phyloP scores from a whole-genome alignment of 768 basidiomycete species.

The Thelephora ganbajun region DNA sequence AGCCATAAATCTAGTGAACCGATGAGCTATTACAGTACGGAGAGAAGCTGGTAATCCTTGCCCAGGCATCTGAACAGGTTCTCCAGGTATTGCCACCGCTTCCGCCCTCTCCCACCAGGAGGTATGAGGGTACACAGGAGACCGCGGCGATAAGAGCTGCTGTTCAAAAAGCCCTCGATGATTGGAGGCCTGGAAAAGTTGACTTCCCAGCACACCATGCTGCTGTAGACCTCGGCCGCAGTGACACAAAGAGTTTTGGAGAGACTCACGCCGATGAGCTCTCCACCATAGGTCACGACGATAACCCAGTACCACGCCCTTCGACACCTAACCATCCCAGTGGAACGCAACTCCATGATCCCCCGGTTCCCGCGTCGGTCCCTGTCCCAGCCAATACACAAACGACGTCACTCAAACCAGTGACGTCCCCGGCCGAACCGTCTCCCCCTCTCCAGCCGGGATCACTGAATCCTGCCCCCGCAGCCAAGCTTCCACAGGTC shows the following conservation, averaged over 20 bases:
- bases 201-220: conserved; percentile 30
- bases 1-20: conserved; percentile 2
- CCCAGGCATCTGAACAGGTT: conserved; percentile 56
- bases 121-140: conserved; percentile 46
- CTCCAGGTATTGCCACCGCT: conserved; percentile 47
- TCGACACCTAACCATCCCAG: conserved; percentile 21
- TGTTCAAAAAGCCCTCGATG: conserved; percentile 66
- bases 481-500: conserved; percentile 18
- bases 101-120: conserved; percentile 41
- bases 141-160: conserved; percentile 63
- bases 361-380: conserved; percentile 6
- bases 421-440: neutral
- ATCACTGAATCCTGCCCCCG: conserved; percentile 16
- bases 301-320: conserved; percentile 23
- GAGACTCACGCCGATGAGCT: conserved; percentile 73
- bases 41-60: conserved; percentile 63
- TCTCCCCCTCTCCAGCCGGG: conserved; percentile 18
- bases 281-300: conserved; percentile 28
- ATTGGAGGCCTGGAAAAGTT: conserved; percentile 57
- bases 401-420: conserved; percentile 2
- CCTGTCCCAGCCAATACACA: conserved; percentile 4
- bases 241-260: conserved; percentile 73
- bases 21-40: conserved; percentile 38
- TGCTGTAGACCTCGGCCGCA: conserved; percentile 45
- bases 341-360: conserved; percentile 6